Evolutionary conservation across 1,139 yeast species (phyloP).

Genomic region (Candida labiduridarum): DNA sequence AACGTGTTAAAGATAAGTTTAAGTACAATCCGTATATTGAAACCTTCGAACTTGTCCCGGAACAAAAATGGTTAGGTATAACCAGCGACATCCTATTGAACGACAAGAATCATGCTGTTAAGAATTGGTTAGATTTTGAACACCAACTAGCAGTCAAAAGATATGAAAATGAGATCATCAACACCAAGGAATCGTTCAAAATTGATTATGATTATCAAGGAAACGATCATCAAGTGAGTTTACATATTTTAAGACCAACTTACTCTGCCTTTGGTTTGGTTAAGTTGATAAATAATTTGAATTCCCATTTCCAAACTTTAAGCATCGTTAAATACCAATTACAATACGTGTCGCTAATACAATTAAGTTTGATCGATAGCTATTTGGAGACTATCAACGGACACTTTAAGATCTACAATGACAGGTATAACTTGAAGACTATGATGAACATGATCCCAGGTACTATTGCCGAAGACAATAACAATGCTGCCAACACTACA

Average conservation of each 20-base stretch:
- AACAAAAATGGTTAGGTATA: slow-evolving; percentile 57
- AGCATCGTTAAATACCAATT: slow-evolving; percentile 65
- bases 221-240: slow-evolving; percentile 24
- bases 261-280: slow-evolving; percentile 63
- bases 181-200: slow-evolving; percentile 53
- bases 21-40: slow-evolving; percentile 55
- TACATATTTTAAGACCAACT: slow-evolving; percentile 56
- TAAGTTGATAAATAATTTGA: slow-evolving; percentile 67
- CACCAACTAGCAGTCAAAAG: slow-evolving; percentile 56
- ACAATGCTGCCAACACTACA: slow-evolving; percentile 9
- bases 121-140: slow-evolving; percentile 70
- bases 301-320: slow-evolving; percentile 60
- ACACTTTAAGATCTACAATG: slow-evolving; percentile 50
- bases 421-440: slow-evolving; percentile 37
- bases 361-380: slow-evolving; percentile 60
- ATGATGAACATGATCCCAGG: slow-evolving; percentile 45
- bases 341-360: slow-evolving; percentile 69
- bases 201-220: slow-evolving; percentile 66
- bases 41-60: slow-evolving; percentile 28
- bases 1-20: slow-evolving; percentile 51
- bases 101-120: slow-evolving; percentile 35
- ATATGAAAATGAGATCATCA: slow-evolving; percentile 57
- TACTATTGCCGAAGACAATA: slow-evolving; percentile 18
- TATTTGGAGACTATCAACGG: slow-evolving; percentile 56
- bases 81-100: slow-evolving; percentile 55